These are phyloP conservation scores for Candida vartiovaarae DNA, from an alignment of 805 yeast genomes.

Conservation along the genomic window DNA sequence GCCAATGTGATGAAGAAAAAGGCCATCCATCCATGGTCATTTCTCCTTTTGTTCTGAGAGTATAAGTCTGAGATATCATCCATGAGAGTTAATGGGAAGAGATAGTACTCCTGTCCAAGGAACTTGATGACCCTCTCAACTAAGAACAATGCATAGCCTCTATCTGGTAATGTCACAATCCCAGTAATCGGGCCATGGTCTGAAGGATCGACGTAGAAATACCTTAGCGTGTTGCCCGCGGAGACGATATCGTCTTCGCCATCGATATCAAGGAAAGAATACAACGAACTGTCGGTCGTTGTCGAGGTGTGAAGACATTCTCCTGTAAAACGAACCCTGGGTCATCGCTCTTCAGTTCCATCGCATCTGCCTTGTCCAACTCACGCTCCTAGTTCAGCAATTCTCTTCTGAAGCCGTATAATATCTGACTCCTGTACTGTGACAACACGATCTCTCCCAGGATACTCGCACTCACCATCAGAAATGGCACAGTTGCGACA, in stretches of 20 bases:
- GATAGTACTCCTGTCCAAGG: slow-evolving; percentile 20
- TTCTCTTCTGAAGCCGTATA: slow-evolving; percentile 9
- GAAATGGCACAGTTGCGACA: slow-evolving; percentile 18
- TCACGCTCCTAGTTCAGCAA: slow-evolving; percentile 9
- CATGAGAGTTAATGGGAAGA: slow-evolving; percentile 9
- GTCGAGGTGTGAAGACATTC: slow-evolving; percentile 16
- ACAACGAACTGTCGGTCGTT: slow-evolving; percentile 19
- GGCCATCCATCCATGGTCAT: slow-evolving; percentile 9
- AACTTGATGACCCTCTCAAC: slow-evolving; percentile 16
- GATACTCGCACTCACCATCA: slow-evolving; percentile 12
- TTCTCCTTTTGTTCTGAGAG: not conserved
- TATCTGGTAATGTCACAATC: slow-evolving; percentile 10
- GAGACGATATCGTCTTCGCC: slow-evolving; percentile 11
- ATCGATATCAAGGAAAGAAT: slow-evolving; percentile 20
- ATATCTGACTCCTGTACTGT: slow-evolving; percentile 20
- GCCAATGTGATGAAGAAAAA: slow-evolving; percentile 21
- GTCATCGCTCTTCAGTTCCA: not conserved
- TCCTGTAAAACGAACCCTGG: slow-evolving; percentile 12
- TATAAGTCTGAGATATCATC: slow-evolving; percentile 8
- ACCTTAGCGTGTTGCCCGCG: slow-evolving; percentile 9
- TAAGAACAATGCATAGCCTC: slow-evolving; percentile 10
- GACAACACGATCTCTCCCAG: slow-evolving; percentile 17
- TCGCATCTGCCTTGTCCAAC: not conserved
- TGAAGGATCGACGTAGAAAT: slow-evolving; percentile 13
- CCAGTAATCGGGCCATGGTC: slow-evolving; percentile 3